phyloP scores from a whole-genome alignment of 768 basidiomycete species.

The Termitomyces sp. region DNA sequence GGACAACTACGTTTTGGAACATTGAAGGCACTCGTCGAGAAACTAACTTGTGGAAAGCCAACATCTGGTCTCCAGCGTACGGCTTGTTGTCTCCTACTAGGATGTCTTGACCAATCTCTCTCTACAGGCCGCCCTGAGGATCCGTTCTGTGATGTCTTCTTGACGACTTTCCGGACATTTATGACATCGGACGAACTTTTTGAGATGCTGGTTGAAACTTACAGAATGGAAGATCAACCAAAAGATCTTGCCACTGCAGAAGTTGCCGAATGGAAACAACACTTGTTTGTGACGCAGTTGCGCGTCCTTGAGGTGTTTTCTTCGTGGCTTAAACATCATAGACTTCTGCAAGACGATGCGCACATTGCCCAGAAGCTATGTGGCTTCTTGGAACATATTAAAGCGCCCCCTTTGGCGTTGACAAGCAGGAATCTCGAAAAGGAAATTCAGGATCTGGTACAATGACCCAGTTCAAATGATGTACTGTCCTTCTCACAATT shows the following conservation, averaged over 20 bases:
- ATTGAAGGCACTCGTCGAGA: constrained; percentile 65
- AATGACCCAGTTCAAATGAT: constrained; percentile 12
- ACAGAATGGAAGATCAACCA: constrained; percentile 44
- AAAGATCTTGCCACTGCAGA: constrained; percentile 47
- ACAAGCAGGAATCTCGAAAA: constrained; percentile 46
- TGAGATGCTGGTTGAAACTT: constrained; percentile 61
- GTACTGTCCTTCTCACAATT: neutral
- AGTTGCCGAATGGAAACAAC: constrained; percentile 61
- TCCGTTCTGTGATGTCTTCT: constrained; percentile 57
- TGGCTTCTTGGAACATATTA: constrained; percentile 45
- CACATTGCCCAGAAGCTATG: constrained; percentile 52
- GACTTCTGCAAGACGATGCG: constrained; percentile 60
- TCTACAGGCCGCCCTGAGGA: constrained; percentile 21
- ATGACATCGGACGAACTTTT: constrained; percentile 64
- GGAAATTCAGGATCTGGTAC: constrained; percentile 52
- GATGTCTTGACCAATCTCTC: neutral
- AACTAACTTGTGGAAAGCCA: constrained; percentile 44
- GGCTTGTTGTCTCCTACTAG: neutral
- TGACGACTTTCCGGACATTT: constrained; percentile 82
- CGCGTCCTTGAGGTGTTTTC: constrained; percentile 52
- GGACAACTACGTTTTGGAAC: constrained; percentile 68
- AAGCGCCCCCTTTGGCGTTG: constrained; percentile 33
- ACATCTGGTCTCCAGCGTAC: constrained; percentile 51
- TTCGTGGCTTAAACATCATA: constrained; percentile 59
- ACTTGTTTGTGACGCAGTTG: constrained; percentile 58